Percentiles rank a stretch among this genome's conserved stretches.
Evolutionary conservation across 129 eudicot genomes (phyloP).

Genomic region (Flaveria brownii): DNA sequence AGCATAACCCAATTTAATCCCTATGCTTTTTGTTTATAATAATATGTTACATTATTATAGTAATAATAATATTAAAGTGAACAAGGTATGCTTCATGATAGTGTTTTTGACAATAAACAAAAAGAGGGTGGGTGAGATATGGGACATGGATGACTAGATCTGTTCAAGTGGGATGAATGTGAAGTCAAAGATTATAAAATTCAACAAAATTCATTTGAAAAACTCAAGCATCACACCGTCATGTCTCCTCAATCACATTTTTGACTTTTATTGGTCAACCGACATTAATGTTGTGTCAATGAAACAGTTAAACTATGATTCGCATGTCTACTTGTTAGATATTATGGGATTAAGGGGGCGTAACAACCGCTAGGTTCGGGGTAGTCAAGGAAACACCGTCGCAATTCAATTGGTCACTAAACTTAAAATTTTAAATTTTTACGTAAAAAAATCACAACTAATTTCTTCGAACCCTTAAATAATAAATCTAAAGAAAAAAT

Average conservation of each 20-base stretch:
- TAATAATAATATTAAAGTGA: neutral
- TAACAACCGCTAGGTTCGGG: no score
- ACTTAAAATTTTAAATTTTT: no score
- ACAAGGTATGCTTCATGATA: neutral
- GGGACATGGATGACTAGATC: slow-evolving; percentile 22
- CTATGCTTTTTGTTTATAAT: no score
- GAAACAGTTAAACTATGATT: neutral
- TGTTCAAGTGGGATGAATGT: slow-evolving; percentile 22
- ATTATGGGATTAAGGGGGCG: neutral
- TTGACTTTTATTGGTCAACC: slow-evolving; percentile 15
- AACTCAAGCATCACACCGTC: slow-evolving; percentile 10
- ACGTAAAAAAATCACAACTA: no score
- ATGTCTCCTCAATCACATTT: slow-evolving; percentile 26
- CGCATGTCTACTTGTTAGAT: neutral
- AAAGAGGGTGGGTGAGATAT: slow-evolving; percentile 30
- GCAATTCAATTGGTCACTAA: no score
- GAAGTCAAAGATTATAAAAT: neutral
- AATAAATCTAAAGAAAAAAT: no score
- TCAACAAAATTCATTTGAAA: neutral
- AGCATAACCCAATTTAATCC: no score
- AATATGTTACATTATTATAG: no score
- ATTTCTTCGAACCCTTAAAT: no score
- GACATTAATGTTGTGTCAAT: slow-evolving; percentile 19
- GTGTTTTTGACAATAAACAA: slow-evolving; percentile 13
- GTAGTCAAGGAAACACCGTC: no score